A percentile compares a stretch with the other conserved stretches of the same genome.
These are phyloP conservation scores for Juglanconis sp. DNA, from an alignment of 2,329 filamentous ascomycete species.

Conservation along the genomic window DNA sequence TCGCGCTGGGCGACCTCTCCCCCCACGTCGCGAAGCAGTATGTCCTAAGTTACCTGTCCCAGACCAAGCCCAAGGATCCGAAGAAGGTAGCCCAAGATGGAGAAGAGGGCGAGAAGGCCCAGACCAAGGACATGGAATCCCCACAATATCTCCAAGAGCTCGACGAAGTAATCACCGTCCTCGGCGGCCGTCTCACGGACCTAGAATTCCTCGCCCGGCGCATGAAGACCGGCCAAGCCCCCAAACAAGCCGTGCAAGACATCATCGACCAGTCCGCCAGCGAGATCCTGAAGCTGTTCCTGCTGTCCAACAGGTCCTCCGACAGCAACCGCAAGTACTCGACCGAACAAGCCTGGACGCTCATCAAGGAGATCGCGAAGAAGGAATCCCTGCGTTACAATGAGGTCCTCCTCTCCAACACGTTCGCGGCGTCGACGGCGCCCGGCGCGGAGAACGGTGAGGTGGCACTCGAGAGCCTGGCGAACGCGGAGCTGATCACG, in stretches of 20 bases:
- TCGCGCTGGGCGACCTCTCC: conserved; percentile 81
- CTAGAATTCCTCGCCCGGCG: conserved; percentile 90
- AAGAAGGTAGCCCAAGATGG: conserved; percentile 13
- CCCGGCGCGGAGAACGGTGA: conserved; percentile 61
- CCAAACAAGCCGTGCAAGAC: conserved; percentile 75
- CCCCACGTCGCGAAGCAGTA: conserved; percentile 85
- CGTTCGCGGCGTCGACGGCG: conserved; percentile 61
- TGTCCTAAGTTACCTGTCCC: conserved; percentile 73
- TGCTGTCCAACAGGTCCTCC: conserved; percentile 57
- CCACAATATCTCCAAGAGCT: conserved; percentile 62
- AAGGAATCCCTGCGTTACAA: conserved; percentile 74
- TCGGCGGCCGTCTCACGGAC: conserved; percentile 92
- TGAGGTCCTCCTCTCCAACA: conserved; percentile 72
- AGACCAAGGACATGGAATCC: conserved; percentile 34
- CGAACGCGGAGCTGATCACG: conserved; percentile 81
- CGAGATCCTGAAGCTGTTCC: conserved; percentile 91
- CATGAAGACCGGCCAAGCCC: conserved; percentile 82
- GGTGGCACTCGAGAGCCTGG: conserved; percentile 71
- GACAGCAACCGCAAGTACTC: conserved; percentile 64
- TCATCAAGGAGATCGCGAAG: conserved; percentile 76
- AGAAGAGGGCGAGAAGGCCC: conserved; percentile 22
- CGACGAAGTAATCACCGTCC: conserved; percentile 73
- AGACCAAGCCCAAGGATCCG: conserved; percentile 41
- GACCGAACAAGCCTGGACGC: conserved; percentile 81
- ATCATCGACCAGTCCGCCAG: conserved; percentile 87